phyloP scores from a whole-genome alignment of 179 eudicot genomes.

The Corrigiola litoralis region DNA sequence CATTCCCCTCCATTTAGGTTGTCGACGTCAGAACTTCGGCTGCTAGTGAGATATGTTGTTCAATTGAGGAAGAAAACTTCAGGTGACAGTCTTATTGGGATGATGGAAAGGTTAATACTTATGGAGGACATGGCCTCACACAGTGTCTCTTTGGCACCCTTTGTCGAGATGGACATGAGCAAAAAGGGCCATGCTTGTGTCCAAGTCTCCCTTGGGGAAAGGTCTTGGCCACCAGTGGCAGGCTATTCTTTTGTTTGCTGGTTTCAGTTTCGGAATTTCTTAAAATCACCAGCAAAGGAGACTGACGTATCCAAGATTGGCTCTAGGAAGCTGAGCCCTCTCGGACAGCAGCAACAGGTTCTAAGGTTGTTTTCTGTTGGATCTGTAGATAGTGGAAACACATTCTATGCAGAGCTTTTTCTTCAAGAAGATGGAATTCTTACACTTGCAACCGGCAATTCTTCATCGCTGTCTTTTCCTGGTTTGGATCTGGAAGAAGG shows the following conservation, averaged over 20 bases:
- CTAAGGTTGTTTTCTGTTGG: conserved; percentile 95
- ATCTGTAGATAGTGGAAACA: conserved; percentile 60
- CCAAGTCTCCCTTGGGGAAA: conserved; percentile 93
- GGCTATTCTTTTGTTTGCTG: conserved; percentile 99
- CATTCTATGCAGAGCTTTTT: conserved; percentile 86
- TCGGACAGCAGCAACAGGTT: conserved; percentile 51
- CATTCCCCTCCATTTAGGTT: conserved; percentile 45
- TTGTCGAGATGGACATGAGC: conserved; percentile 96
- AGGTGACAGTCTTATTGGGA: conserved; percentile 67
- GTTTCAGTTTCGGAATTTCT: conserved; percentile 85
- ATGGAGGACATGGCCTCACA: conserved; percentile 74
- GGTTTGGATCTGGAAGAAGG: conserved; percentile 93
- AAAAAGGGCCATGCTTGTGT: conserved; percentile 93
- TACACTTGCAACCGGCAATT: conserved; percentile 90
- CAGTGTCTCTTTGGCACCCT: conserved; percentile 85
- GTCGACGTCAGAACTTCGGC: conserved; percentile 74
- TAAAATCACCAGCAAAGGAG: conserved; percentile 58
- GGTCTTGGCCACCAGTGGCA: conserved; percentile 99
- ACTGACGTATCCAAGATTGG: conserved; percentile 45
- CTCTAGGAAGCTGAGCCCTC: conserved; percentile 36
- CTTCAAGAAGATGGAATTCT: conserved; percentile 90
- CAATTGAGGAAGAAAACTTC: conserved; percentile 74
- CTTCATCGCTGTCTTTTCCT: conserved; percentile 80
- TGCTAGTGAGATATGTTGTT: conserved; percentile 74
- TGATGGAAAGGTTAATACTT: conserved; percentile 87